Percentiles rank a stretch among this genome's conserved stretches.
Conservation (phyloP, 2,329 filamentous ascomycete genomes). For the Samsoniella hepiali region DNA sequence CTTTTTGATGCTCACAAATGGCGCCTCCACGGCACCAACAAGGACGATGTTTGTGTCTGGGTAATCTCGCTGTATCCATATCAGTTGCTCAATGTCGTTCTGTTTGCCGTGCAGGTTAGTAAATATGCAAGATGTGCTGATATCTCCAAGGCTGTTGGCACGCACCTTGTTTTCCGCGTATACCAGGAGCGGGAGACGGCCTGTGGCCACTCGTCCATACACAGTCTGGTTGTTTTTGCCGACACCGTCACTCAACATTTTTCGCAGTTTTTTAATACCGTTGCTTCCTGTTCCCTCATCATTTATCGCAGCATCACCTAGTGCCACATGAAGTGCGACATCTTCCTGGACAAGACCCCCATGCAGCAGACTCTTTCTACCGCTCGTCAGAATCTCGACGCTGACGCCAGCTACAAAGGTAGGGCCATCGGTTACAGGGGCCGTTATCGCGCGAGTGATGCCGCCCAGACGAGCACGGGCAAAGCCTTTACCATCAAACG, state of each 20-base stretch:
- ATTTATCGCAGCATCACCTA: constrained; percentile 35
- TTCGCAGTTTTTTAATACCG: constrained; percentile 34
- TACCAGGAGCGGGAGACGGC: constrained; percentile 39
- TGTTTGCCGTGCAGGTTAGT: constrained; percentile 18
- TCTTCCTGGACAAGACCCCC: constrained; percentile 41
- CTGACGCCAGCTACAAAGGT: constrained; percentile 41
- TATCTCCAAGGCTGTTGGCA: not conserved
- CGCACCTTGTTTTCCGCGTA: constrained; percentile 37
- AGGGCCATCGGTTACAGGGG: constrained; percentile 30
- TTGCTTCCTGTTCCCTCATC: constrained; percentile 26
- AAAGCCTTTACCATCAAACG: constrained; percentile 40
- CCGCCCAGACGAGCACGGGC: constrained; percentile 41
- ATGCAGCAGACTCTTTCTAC: constrained; percentile 36
- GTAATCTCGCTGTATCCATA: constrained; percentile 37
- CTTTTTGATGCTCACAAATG: constrained; percentile 29
- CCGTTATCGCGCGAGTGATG: constrained; percentile 41
- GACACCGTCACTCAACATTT: constrained; percentile 33
- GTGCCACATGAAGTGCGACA: constrained; percentile 39
- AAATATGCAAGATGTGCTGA: too few relatives aligned
- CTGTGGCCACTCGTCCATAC: constrained; percentile 37
- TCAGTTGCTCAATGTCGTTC: constrained; percentile 41
- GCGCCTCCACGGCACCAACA: constrained; percentile 38
- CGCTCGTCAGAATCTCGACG: constrained; percentile 38
- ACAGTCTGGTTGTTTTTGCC: constrained; percentile 33
- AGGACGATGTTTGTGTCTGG: constrained; percentile 35